phyloP scores from a whole-genome alignment of 768 basidiomycete species.

The Leccinum ochraceum region DNA sequence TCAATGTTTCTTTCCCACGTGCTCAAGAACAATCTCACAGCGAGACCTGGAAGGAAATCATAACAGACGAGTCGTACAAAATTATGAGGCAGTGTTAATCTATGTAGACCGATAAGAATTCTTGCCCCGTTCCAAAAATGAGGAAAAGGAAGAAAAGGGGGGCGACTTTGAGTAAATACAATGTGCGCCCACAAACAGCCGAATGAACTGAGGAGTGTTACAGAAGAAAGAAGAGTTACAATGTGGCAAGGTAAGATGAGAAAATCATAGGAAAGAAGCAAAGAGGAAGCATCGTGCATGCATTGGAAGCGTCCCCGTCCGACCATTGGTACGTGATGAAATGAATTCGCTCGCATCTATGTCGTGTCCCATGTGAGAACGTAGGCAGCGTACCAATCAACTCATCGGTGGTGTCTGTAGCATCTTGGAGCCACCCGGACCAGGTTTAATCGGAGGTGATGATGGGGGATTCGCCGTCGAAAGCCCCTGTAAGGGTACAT shows the following conservation, averaged over 20 bases:
- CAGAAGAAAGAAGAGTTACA: constrained; percentile 10
- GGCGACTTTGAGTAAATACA: constrained; percentile 18
- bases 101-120: constrained; percentile 26
- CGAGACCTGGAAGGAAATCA: not conserved
- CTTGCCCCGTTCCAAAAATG: constrained; percentile 23
- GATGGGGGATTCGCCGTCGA: constrained; percentile 18
- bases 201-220: constrained; percentile 3
- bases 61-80: constrained; percentile 19
- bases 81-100: constrained; percentile 30
- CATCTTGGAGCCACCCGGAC: constrained; percentile 23
- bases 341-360: constrained; percentile 20
- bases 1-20: constrained; percentile 19
- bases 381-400: constrained; percentile 8
- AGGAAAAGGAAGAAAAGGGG: not conserved
- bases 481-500: constrained; percentile 25
- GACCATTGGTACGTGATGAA: constrained; percentile 17
- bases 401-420: constrained; percentile 21
- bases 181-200: constrained; percentile 5
- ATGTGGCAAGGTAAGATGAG: not conserved
- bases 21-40: constrained; percentile 9
- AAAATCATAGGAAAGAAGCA: not conserved
- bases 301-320: constrained; percentile 20
- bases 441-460: constrained; percentile 26
- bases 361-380: constrained; percentile 12
- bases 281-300: constrained; percentile 7